Evolutionary conservation across 768 basidiomycete genomes (phyloP), one percentile per base, ranked within the genome.

Genomic region (Chalciporus piperatus): DNA sequence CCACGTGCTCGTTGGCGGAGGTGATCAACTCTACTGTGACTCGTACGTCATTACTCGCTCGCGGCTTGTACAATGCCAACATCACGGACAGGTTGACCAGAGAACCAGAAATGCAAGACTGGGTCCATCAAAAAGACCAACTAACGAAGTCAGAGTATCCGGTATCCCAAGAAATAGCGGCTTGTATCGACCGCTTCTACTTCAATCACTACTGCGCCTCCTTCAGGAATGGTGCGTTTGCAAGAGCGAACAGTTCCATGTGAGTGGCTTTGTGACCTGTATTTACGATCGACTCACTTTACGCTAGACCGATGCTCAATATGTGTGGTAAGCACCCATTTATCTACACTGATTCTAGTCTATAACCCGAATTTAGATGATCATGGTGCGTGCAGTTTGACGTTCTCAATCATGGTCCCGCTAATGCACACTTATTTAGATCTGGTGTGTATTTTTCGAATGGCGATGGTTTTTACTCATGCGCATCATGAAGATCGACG

Each of bases 21-120:
- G 94, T 11, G 93, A 96, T 66, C 94, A 96, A 66, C 75, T 97
- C 16, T 97, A 93, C 61, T 92, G 90, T 55, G 91, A 93, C 58
- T 73, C 76, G 87, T 86, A 59, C 40, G 83, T 62, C 22, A 16
- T 27, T 19, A 14, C 37, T 50, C 17, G 22, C 38, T 32, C n/a
- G 4, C 13, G 19, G 41, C 33, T 12, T 27, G 45, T 6, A 3
- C 22, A 25, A 27, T 39, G 19, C 35, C 47, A 56, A 61, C 39
- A 9, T 45, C 37, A 10, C 40, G 27, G 16, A 17, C 60, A 88
- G 87, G 32, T 66, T 99, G 47, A 87, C 85, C 51, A 81, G 88
- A 54, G 96, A 98, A 64, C 89, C 90, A 8, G 92, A 94, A 65
- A 66, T 95, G 69, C 88, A 91, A 68, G 84, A 82, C 17, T 99